phyloP scores from a whole-genome alignment of 2,329 filamentous ascomycete species.

The Colletotrichum cereale region DNA sequence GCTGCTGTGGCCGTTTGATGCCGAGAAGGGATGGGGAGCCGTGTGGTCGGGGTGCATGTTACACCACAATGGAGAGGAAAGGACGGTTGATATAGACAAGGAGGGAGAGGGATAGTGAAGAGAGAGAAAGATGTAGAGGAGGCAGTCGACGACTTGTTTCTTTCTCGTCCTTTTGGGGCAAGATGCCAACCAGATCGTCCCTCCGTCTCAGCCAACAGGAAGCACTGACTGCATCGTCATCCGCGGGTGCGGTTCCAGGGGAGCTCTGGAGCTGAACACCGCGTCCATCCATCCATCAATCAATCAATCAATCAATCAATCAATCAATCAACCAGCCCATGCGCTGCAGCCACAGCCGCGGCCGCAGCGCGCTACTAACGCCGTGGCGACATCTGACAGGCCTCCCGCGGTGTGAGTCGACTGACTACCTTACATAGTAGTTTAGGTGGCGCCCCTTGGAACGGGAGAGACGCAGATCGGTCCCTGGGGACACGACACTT shows the following conservation, averaged over 20 bases:
- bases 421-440: too few relatives aligned
- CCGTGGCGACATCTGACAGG: slow-evolving; percentile 27
- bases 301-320: not conserved
- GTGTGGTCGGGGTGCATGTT: too few relatives aligned
- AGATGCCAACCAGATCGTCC: not conserved
- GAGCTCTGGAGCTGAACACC: too few relatives aligned
- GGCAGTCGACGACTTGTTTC: not conserved
- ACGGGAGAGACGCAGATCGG: not conserved
- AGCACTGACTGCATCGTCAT: not conserved
- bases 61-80: not conserved
- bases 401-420: not conserved
- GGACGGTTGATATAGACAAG: too few relatives aligned
- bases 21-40: too few relatives aligned
- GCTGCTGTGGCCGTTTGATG: slow-evolving; percentile 24
- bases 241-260: not conserved
- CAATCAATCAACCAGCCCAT: not conserved
- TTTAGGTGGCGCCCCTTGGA: not conserved
- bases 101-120: not conserved
- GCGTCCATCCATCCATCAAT: too few relatives aligned
- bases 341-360: not conserved
- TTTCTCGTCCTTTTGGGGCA: not conserved
- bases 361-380: slow-evolving; percentile 12
- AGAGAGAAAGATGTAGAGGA: not conserved
- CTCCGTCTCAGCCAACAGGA: slow-evolving; percentile 15
- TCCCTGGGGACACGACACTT: not conserved